Evolutionary conservation across 75 land plant species (phyloP).

Genomic region (Azolla pinnata): DNA sequence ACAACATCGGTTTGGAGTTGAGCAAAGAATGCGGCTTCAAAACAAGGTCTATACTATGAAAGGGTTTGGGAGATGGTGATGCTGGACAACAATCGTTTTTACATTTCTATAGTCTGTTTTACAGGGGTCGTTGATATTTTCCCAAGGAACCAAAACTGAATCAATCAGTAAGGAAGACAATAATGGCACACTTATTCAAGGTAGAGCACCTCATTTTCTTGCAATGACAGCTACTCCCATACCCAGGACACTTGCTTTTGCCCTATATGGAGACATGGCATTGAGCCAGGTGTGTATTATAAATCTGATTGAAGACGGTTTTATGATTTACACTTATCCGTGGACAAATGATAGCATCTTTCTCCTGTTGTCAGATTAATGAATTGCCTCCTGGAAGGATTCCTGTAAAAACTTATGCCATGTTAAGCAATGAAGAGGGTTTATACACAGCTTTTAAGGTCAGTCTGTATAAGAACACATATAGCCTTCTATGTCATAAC

Average conservation of each 20-base stretch:
- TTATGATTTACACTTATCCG: no score
- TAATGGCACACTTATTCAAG: no score
- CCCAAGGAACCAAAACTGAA: no score
- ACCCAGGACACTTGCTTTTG: slow-evolving; percentile 83
- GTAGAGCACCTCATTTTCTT: slow-evolving; percentile 91
- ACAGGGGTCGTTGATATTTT: no score
- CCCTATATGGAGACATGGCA: slow-evolving; percentile 88
- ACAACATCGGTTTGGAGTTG: slow-evolving; percentile 94
- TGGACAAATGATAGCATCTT: neutral
- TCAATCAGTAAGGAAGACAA: no score
- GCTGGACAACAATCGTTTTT: no score
- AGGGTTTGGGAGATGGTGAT: no score
- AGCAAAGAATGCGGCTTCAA: slow-evolving; percentile 75
- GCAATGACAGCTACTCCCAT: slow-evolving; percentile 96
- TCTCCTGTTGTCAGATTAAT: slow-evolving; percentile 42
- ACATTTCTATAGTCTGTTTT: no score
- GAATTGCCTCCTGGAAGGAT: slow-evolving; percentile 81
- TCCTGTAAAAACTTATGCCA: slow-evolving; percentile 43
- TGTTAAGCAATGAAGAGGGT: slow-evolving; percentile 56
- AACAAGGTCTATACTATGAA: no score
- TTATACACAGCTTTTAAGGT: slow-evolving; percentile 59
- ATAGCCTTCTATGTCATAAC: neutral
- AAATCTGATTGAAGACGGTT: no score
- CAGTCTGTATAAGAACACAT: neutral
- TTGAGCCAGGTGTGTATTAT: slow-evolving; percentile 74